Base-by-base conservation (phyloP, 805 yeast genomes). In the Sugiyamaella marilandica region DNA sequence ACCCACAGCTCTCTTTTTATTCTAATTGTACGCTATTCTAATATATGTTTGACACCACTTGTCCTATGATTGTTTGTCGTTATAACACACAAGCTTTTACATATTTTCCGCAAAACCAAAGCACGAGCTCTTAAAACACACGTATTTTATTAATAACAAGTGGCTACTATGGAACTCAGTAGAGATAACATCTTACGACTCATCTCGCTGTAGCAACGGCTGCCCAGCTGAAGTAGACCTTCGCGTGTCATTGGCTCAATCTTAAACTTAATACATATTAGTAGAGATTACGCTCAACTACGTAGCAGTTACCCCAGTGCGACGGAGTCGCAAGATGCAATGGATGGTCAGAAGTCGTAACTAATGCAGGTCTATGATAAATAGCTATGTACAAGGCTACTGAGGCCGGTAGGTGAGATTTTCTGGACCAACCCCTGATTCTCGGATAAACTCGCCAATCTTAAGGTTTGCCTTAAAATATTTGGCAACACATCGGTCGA, bases 401-500 rank as follows among this genome's bases (percentile, higher is more conserved):
- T 31, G 10, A 37, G 14, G 34, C 21, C 24, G 36, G 37, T 45
- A 45, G 5, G 47, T 45, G n/a, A 54, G 21, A 14, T 53, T 45
- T 2, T 57, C 57, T 2, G 56, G 50, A 10, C 56, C 55, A 2
- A 51, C 52, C 13, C 52, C 55, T 11, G 47, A 45, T 10, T 53
- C 41, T 21, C 66, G 53, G 58, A 68, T 45, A 41, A 54, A 55
- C 36, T 62, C 59, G 35, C 69, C 68, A 3, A 68, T 57, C 47
- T 55, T 43, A 49, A 79, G 68, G 65, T 84, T 90, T 45, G 90
- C 84, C 61, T 77, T 77, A 73, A 89, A 87, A 68, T 84, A 90
- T 68, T 91, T 91, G 57, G 82, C 70, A 43, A 87, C 92, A 71
- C 98, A 91, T 55, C 97, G 74, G 67, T 90, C 96, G 10, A 87